Base-by-base conservation (phyloP, 1,284 basidiomycete genomes). In the Erythrobasidium hasegawianum region DNA sequence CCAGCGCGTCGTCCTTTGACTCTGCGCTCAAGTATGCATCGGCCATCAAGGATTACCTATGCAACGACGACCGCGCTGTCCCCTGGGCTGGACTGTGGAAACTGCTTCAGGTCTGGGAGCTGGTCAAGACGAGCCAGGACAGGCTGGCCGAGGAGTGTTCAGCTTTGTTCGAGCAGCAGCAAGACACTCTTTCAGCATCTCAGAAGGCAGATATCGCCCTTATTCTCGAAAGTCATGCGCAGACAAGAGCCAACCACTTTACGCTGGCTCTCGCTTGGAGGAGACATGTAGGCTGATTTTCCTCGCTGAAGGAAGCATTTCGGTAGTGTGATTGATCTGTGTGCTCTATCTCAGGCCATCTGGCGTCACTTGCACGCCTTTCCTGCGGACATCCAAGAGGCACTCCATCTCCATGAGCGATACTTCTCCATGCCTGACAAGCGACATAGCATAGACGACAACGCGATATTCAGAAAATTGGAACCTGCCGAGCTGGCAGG, bases 241-340 rank as follows among this genome's bases (percentile, higher is more conserved):
- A 47, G 43, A 24, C 16, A 47, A 47, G 43, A 14, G 22, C n/a
- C 5, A 7, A 24, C n/a, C 43, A 47, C 43, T 47, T 47, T 14
- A 47, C 43, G 43, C 43, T 47, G n/a, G 43, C 43, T n/a, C 43
- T 47, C 43, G 16, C n/a, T 24, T 47, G 43, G 43, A 47, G 43
- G 14, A n/a, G 43, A 47, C 22, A 18, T 24, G 43, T 47, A 24
- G 22, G 43, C 22, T 4, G 43, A 18, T 47, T 47, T 24, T 47
- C 16, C 16, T n/a, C n/a, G n/a, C n/a, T n/a, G n/a, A n/a, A 33
- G 33, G 5, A 33, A 11, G 33, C 33, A 33, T n/a, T n/a, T n/a
- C n/a, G 33, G 11, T 33, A 33, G 4, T 4, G 11, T 33, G 33
- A 33, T 33, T 33, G 33, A 33, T 33, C 5, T 33, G 33, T 33